These are phyloP conservation scores for Thielaviopsis ethacetica DNA, from an alignment of 2,329 filamentous ascomycete species.

Conservation along the genomic window DNA sequence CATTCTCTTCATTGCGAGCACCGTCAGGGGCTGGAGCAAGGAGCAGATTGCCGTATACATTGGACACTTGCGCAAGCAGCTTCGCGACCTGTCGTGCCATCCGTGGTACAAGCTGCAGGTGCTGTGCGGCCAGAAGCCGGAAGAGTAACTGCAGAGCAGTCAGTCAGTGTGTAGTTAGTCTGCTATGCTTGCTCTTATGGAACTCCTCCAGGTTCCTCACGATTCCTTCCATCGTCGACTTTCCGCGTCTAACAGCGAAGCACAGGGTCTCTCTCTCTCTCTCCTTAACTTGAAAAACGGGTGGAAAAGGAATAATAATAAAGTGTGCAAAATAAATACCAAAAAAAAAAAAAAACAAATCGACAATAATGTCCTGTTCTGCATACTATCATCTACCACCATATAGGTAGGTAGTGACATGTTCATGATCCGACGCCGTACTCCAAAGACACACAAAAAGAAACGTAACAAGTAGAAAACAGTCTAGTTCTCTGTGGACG, in stretches of 20 bases:
- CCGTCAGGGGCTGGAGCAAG: constrained; percentile 20
- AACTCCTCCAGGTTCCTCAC: too few relatives aligned
- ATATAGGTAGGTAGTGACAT: too few relatives aligned
- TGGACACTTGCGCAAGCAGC: constrained; percentile 19
- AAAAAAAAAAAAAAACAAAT: background rate
- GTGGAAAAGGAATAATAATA: too few relatives aligned
- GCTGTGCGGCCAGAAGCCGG: background rate
- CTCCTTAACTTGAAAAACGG: too few relatives aligned
- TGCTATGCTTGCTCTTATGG: too few relatives aligned
- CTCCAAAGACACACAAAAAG: background rate
- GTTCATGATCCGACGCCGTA: background rate
- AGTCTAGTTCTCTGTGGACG: background rate
- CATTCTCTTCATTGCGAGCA: constrained; percentile 24
- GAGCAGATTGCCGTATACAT: constrained; percentile 21
- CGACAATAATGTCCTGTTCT: background rate
- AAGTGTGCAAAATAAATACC: too few relatives aligned
- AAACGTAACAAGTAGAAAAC: background rate
- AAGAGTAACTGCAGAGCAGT: background rate
- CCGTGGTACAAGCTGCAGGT: background rate
- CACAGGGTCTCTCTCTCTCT: too few relatives aligned
- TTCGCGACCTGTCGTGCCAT: constrained; percentile 16
- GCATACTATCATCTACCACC: background rate
- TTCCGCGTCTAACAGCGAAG: too few relatives aligned
- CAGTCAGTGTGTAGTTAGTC: too few relatives aligned
- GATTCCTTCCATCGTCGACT: too few relatives aligned